Base-by-base conservation (phyloP, 2,329 filamentous ascomycete genomes). In the Thermothelomyces thermophilus region DNA sequence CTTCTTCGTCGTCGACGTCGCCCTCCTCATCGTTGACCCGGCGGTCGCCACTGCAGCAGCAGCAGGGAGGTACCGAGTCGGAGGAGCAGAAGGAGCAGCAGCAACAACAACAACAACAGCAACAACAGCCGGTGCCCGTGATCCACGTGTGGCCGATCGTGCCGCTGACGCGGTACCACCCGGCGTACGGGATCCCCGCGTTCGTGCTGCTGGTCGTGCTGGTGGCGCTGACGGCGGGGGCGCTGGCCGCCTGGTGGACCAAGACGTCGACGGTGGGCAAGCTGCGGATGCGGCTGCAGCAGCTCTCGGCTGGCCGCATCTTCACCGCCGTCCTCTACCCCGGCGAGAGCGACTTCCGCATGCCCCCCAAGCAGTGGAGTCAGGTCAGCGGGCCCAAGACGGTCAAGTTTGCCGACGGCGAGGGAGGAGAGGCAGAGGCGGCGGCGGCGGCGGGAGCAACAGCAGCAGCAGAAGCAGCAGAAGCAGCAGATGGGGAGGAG, bases 131-230 rank as follows among this genome's bases (percentile, higher is more conserved):
- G n/a, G n/a, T 10, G 8, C 42, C 14, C 0, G n/a, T 26, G 9
- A 43, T 66, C 5, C 54, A 56, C 2, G 58, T 70, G 30, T 63
- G 24, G 16, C 51, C 53, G 0, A 51, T 60, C 39, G 56, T 57
- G 2, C 57, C 53, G 5, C 55, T 54, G 3, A 64, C 70, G 34
- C 58, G 56, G 30, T 71, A 70, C 52, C 52, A 62, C 16, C 48
- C 60, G 7, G 50, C 48, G 3, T 70, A 63, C 50, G 66, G 60
- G 11, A 61, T 70, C 14, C 66, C 68, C 1, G 67, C 63, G 0
- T 36, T 28, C 5, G 28, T 51, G 5, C 35, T 50, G 28, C 14
- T 53, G 31, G 37, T 31, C 9, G 16, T 46, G 19, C 36, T 50
- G 22, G 31, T 37, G 17, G 31, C 33, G 36, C n/a, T 41, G 9